Percentiles rank a stretch among this genome's conserved stretches.
Conservation (phyloP, 2,329 filamentous ascomycete species). For the Talaromyces islandicus region DNA sequence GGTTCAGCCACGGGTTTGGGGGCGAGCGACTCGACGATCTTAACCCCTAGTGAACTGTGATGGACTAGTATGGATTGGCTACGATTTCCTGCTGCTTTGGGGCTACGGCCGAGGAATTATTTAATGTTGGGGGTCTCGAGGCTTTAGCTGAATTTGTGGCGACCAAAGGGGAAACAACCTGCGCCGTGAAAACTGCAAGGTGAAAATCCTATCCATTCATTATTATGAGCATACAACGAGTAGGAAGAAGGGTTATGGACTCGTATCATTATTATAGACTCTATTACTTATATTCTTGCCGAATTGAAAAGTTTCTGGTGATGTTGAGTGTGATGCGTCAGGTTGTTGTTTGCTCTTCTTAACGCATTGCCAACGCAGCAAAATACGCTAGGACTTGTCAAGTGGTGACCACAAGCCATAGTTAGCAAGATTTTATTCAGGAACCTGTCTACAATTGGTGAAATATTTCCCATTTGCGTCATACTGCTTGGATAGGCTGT, state of each 20-base stretch:
- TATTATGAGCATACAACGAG: too few species aligned
- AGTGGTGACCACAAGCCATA: not conserved
- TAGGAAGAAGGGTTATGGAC: too few species aligned
- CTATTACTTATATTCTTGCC: too few species aligned
- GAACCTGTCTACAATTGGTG: not conserved
- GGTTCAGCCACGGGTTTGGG: not conserved
- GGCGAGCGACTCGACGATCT: too few species aligned
- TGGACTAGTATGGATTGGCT: not conserved
- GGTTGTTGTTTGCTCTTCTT: not conserved
- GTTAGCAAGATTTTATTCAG: not conserved
- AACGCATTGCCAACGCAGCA: not conserved
- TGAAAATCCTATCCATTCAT: too few species aligned
- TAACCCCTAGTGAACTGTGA: not conserved
- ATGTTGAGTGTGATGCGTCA: not conserved
- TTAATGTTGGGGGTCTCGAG: too few species aligned
- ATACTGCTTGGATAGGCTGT: not conserved
- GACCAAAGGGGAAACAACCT: too few species aligned
- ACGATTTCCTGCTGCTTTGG: not conserved
- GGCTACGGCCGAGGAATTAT: too few species aligned
- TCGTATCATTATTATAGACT: too few species aligned
- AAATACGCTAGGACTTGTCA: not conserved
- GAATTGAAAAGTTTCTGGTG: not conserved
- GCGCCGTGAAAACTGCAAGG: too few species aligned
- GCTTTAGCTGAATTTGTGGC: too few species aligned
- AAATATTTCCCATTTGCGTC: not conserved